Conservation (phyloP, 148 eudicot genomes). For the Cornus florida region DNA sequence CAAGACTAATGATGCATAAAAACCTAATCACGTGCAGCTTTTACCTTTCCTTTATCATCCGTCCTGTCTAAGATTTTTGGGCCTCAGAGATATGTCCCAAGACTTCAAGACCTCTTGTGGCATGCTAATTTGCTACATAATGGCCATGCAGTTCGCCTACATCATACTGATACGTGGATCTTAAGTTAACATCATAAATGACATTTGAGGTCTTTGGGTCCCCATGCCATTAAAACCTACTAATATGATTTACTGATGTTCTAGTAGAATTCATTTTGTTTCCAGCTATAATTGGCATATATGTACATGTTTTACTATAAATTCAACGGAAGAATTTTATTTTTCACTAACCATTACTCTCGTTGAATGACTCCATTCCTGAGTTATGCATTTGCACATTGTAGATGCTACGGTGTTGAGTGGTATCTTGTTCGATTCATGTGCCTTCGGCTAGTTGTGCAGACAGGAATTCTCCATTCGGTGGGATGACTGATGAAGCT, state of each 20-base stretch:
- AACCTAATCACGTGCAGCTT: neutral
- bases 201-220: too few species aligned
- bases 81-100: too few species aligned
- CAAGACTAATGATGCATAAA: neutral
- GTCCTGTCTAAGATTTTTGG: neutral
- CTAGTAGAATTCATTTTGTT: too few species aligned
- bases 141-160: too few species aligned
- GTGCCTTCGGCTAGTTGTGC: neutral
- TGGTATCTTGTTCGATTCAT: neutral
- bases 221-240: too few species aligned
- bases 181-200: too few species aligned
- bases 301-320: neutral
- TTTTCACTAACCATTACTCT: neutral
- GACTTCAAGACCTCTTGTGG: neutral
- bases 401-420: neutral
- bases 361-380: neutral
- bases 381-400: too few species aligned
- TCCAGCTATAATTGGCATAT: neutral
- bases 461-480: neutral
- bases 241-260: too few species aligned
- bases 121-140: neutral
- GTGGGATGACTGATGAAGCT: neutral
- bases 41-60: neutral
- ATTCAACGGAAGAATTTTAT: neutral
- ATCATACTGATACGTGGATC: too few species aligned